Evolutionary conservation across 2,329 filamentous ascomycete genomes (phyloP).

Genomic region (Gnomoniopsis smithogilvyi): DNA sequence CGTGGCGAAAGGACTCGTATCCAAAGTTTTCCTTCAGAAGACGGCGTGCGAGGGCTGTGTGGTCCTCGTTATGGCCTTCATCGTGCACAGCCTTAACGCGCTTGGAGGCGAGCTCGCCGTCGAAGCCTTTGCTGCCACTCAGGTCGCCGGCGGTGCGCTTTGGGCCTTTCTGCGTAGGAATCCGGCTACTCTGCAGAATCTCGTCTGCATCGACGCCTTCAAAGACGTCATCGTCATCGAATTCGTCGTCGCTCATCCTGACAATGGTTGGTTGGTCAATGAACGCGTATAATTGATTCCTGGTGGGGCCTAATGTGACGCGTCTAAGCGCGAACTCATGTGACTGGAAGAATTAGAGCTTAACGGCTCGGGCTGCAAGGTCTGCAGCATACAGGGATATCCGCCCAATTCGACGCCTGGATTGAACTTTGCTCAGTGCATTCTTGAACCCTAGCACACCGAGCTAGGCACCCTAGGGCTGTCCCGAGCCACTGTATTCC

Average conservation of each 20-base stretch:
- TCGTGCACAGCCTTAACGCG: not conserved
- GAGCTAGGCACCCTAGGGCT: no score
- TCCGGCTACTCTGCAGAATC: conserved; percentile 11
- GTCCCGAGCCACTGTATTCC: no score
- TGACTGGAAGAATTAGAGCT: no score
- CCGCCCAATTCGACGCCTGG: no score
- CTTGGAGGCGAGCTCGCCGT: not conserved
- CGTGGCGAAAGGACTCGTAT: conserved; percentile 38
- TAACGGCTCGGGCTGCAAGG: no score
- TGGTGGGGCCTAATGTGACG: not conserved
- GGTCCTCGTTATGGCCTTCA: not conserved
- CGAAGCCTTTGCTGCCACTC: not conserved
- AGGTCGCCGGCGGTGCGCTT: not conserved
- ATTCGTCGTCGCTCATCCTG: conserved; percentile 21
- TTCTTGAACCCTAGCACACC: no score
- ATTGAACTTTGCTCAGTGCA: no score
- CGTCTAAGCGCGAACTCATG: not conserved
- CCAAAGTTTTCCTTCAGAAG: conserved; percentile 38
- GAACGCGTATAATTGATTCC: not conserved
- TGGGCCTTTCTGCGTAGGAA: not conserved
- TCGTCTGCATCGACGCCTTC: conserved; percentile 22
- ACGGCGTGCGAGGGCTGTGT: conserved; percentile 19
- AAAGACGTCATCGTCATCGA: conserved; percentile 32
- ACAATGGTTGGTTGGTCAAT: not conserved
- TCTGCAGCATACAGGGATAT: no score